Conservation (phyloP, 169 alveolate genomes). For the Theileria orientalis region DNA sequence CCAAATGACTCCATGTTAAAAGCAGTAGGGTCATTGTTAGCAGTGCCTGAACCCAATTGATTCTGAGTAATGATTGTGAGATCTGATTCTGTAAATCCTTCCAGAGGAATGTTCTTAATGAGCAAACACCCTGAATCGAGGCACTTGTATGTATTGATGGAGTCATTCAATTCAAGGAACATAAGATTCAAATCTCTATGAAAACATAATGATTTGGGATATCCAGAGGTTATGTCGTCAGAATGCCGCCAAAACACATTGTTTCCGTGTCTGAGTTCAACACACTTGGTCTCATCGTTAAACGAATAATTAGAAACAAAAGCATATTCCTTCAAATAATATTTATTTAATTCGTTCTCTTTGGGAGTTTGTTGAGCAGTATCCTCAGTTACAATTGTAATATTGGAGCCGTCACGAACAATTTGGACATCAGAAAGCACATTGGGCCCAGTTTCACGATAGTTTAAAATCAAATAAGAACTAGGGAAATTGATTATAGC, state of each 20-base stretch:
- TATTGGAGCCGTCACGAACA: background rate
- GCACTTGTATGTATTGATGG: background rate
- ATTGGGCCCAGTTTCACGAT: background rate
- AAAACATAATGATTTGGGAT: background rate
- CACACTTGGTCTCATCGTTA: background rate
- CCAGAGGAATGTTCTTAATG: background rate
- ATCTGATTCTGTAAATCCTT: background rate
- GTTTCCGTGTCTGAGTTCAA: background rate
- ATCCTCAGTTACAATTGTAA: background rate
- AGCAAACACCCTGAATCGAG: background rate
- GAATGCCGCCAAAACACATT: background rate
- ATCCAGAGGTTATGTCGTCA: background rate
- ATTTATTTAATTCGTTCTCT: background rate
- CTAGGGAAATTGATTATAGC: background rate
- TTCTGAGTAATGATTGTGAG: slow-evolving; percentile 1
- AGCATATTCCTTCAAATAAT: background rate
- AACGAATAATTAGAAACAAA: background rate
- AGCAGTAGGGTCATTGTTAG: background rate
- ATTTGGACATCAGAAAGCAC: background rate
- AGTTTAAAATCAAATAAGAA: background rate
- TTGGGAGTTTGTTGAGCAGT: background rate
- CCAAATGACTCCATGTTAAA: background rate
- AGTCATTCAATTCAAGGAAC: background rate
- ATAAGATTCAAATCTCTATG: background rate
- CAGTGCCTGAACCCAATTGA: background rate